These are phyloP conservation scores for Diplodia scrobiculata DNA, from an alignment of 2,329 filamentous ascomycete genomes.

Conservation along the genomic window DNA sequence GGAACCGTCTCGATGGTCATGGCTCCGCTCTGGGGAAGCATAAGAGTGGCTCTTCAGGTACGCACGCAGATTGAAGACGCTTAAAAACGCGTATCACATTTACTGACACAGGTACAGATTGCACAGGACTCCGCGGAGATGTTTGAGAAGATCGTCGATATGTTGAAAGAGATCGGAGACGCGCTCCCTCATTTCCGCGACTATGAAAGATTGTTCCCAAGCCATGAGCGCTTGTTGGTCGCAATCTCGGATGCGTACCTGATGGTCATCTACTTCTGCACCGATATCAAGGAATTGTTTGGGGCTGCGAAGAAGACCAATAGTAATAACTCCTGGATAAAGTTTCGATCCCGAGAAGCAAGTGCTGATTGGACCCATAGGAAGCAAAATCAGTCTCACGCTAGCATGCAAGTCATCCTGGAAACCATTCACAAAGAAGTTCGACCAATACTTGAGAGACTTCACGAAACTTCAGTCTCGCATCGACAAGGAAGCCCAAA, in stretches of 20 bases:
- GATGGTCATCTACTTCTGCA: conserved; percentile 34
- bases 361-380: neutral
- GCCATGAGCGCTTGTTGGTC: conserved; percentile 33
- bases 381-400: neutral
- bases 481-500: conserved; percentile 32
- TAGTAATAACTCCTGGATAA: neutral
- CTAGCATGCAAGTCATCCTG: conserved; percentile 32
- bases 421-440: conserved; percentile 32
- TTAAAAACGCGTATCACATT: too few species aligned
- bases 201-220: conserved; percentile 33
- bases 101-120: conserved; percentile 29
- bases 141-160: conserved; percentile 34
- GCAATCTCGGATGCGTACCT: conserved; percentile 33
- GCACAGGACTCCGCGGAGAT: conserved; percentile 32
- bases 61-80: neutral
- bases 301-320: conserved; percentile 26
- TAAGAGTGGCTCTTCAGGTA: conserved; percentile 34
- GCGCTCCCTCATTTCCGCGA: conserved; percentile 33
- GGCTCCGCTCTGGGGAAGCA: conserved; percentile 35
- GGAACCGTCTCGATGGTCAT: conserved; percentile 30
- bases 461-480: conserved; percentile 33
- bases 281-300: conserved; percentile 32
- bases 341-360: neutral
- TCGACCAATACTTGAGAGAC: conserved; percentile 31
- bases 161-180: conserved; percentile 35